Evolutionary conservation across 768 basidiomycete genomes (phyloP).

Genomic region (Leccinum broughii): DNA sequence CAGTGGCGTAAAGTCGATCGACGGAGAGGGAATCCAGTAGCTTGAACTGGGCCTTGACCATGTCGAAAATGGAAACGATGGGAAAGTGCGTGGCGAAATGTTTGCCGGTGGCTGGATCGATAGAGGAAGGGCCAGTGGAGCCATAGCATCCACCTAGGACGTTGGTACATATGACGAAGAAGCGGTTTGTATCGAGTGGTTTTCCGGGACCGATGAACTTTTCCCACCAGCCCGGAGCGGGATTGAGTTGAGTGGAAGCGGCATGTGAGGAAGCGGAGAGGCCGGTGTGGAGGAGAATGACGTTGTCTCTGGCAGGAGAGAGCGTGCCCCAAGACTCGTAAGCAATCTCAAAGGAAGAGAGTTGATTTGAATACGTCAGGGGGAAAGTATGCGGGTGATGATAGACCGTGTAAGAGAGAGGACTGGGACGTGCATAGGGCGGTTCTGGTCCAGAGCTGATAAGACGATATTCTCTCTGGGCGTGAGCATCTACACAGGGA

Average conservation of each 20-base stretch:
- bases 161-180: conserved; percentile 95
- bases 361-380: conserved; percentile 58
- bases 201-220: conserved; percentile 96
- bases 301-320: conserved; percentile 76
- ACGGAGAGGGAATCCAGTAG: conserved; percentile 85
- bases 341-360: conserved; percentile 81
- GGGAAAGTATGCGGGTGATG: conserved; percentile 61
- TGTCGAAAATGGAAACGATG: conserved; percentile 91
- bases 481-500: conserved; percentile 84
- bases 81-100: conserved; percentile 93
- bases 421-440: conserved; percentile 77
- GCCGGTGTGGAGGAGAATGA: conserved; percentile 93
- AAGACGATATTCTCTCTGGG: conserved; percentile 61
- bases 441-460: conserved; percentile 71
- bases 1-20: conserved; percentile 85
- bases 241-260: conserved; percentile 74
- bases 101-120: conserved; percentile 63
- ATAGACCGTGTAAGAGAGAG: conserved; percentile 70
- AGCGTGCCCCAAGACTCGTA: conserved; percentile 99
- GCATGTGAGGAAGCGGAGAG: conserved; percentile 96
- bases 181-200: conserved; percentile 88
- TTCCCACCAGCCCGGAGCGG: conserved; percentile 96
- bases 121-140: conserved; percentile 89
- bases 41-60: conserved; percentile 91
- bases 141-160: conserved; percentile 98